Conservation (phyloP, 139 green algal genomes). For the Raphidocelis subcapitata region DNA sequence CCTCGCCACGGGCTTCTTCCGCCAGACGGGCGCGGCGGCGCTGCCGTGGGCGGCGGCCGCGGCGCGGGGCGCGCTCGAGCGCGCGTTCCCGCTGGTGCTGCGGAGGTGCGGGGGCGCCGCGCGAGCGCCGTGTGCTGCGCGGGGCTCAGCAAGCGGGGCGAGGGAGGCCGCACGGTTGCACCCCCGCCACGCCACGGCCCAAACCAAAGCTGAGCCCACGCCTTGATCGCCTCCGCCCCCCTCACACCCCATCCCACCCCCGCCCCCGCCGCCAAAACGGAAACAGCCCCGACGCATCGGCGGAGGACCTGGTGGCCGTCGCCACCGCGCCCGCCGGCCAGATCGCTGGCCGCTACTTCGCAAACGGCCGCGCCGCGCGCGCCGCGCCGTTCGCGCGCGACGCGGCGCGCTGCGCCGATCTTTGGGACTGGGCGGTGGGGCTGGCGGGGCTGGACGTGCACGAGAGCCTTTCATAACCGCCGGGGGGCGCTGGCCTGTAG, state of each 20-base stretch:
- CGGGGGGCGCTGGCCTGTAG: too few relatives aligned
- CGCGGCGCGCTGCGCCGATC: not conserved
- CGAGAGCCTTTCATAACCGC: too few relatives aligned
- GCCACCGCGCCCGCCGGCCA: constrained; percentile 20
- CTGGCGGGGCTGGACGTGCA: not conserved
- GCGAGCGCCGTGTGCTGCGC: not conserved
- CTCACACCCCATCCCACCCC: constrained; percentile 3
- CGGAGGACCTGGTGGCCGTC: constrained; percentile 44
- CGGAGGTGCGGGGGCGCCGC: constrained; percentile 17
- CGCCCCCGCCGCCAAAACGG: constrained; percentile 26
- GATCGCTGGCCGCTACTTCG: constrained; percentile 34
- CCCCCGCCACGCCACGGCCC: not conserved
- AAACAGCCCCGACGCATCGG: constrained; percentile 33
- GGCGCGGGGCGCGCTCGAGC: constrained; percentile 5
- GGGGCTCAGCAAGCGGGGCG: too few relatives aligned
- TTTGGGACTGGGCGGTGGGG: not conserved
- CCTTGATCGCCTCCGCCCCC: not conserved
- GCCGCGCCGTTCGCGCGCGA: constrained; percentile 7
- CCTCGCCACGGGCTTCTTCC: constrained; percentile 44
- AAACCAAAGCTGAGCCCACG: too few relatives aligned
- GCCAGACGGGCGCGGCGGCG: not conserved
- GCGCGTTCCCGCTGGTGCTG: constrained; percentile 24
- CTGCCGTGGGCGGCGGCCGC: constrained; percentile 22
- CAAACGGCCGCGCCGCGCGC: constrained; percentile 11
- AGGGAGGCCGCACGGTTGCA: too few relatives aligned